Evolutionary conservation across 371 early-diverging fungal genomes (phyloP), one percentile per base, ranked within the genome.

Genomic region (Actinomucor elegans): DNA sequence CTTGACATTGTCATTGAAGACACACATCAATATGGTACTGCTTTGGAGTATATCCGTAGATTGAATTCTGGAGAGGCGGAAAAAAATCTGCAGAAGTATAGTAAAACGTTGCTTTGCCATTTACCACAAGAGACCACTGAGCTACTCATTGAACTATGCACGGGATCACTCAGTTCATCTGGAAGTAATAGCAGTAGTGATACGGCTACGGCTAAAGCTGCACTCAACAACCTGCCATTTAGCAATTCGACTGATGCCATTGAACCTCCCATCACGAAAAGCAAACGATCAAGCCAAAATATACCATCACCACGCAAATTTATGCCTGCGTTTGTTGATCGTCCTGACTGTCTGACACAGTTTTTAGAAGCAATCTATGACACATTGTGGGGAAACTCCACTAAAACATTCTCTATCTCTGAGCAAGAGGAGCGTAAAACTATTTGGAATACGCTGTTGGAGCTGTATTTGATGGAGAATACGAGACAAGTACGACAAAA

Each of bases 391-490:
- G 76, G 69, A n/a, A 47, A 48, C 32, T 15, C 32, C 24, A 24
- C 36, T 23, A 7, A 35, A 34, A 17, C 27, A 9, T 5, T 36
- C 5, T 73, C 69, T 14, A 12, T 49, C 1, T 54, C 69, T 15
- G 84, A 79, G 21, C 72, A 75, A 63, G 86, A 86, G 23, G 84
- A 85, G 31, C 80, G 77, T 23, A 81, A 83, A 51, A 75, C 86
- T 1, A 81, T 92, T 5, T 94, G 94, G 90, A 90, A 91, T 56
- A 94, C 95, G 0, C 69, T 97, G 23, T 59, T 97, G 57, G 96
- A 97, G 57, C 80, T 96, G n/a, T 92, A 94, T 55, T 65, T 97
- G 57, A 28, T 24, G 21, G 52, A 56, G 4, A 20, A 44, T 3
- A 50, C 55, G 32, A 63, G 67, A 37, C 61, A 64, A 21, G 66